A percentile compares a stretch with the other conserved stretches of the same genome.
Conservation (phyloP, 2,329 filamentous ascomycete species). For the Trichoderma harzianum region DNA sequence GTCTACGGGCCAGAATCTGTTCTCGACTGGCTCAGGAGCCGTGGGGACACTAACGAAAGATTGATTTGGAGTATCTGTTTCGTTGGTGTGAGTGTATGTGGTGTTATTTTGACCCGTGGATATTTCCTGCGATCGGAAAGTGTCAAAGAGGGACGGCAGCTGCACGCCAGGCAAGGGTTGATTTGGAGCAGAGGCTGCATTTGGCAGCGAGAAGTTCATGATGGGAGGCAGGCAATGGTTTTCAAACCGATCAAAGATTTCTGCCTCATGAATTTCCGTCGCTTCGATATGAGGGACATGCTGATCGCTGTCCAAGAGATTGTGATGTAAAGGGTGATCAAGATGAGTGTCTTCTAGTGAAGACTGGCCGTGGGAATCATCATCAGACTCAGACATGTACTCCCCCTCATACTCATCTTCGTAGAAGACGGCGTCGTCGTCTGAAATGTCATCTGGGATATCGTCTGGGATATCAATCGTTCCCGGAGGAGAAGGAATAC, state of each 20-base stretch:
- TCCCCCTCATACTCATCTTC: slow-evolving; percentile 6
- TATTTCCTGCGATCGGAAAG: slow-evolving; percentile 3
- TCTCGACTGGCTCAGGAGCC: not conserved
- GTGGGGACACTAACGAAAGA: not conserved
- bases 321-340: not conserved
- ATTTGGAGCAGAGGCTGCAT: not conserved
- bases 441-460: not conserved
- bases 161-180: not conserved
- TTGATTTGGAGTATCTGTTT: not conserved
- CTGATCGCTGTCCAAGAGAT: not conserved
- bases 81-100: not conserved
- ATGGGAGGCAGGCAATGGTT: slow-evolving; percentile 11
- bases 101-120: not conserved
- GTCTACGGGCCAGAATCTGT: not conserved
- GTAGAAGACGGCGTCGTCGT: slow-evolving; percentile 11
- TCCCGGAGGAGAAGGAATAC: slow-evolving; percentile 6
- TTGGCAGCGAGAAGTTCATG: not conserved
- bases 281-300: not conserved
- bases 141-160: slow-evolving; percentile 11
- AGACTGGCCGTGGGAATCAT: not conserved
- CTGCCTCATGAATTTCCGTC: not conserved
- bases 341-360: not conserved
- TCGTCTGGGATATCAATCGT: not conserved
- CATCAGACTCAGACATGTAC: slow-evolving; percentile 1
- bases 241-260: not conserved